phyloP scores from a whole-genome alignment of 1,284 basidiomycete species.

The Ceratobasidium sp. region DNA sequence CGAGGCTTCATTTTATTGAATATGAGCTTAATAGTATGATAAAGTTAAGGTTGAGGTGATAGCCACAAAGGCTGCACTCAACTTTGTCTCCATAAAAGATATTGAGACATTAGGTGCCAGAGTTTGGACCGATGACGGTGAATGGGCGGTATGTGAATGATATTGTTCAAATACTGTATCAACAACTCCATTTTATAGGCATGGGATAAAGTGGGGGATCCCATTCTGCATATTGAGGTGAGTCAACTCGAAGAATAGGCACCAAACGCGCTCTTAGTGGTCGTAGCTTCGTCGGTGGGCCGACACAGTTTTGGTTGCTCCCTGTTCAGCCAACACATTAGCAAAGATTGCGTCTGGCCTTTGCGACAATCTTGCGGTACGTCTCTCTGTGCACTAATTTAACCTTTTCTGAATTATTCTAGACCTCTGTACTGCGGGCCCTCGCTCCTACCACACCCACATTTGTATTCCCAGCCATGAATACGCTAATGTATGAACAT shows the following conservation, averaged over 20 bases:
- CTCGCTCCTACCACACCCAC: slow-evolving; percentile 84
- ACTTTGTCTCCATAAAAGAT: slow-evolving; percentile 76
- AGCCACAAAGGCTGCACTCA: slow-evolving; percentile 80
- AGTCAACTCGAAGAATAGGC: slow-evolving; percentile 25
- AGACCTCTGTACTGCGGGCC: slow-evolving; percentile 93
- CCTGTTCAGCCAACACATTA: slow-evolving; percentile 95
- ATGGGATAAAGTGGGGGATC: slow-evolving; percentile 84
- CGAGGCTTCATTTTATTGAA: slow-evolving; percentile 1
- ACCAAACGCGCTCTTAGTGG: neutral
- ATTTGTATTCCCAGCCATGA: slow-evolving; percentile 97
- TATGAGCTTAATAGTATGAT: slow-evolving; percentile 64
- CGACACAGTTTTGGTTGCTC: slow-evolving; percentile 92
- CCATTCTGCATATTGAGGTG: slow-evolving; percentile 93
- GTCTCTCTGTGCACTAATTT: slow-evolving; percentile 52
- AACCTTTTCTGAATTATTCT: slow-evolving; percentile 21
- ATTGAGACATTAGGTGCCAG: slow-evolving; percentile 68
- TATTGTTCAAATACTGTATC: neutral
- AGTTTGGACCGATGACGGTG: slow-evolving; percentile 92
- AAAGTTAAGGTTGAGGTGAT: slow-evolving; percentile 87
- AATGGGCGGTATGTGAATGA: slow-evolving; percentile 79
- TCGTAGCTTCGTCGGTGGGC: slow-evolving; percentile 88
- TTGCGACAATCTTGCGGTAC: slow-evolving; percentile 91
- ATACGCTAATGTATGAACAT: slow-evolving; percentile 96
- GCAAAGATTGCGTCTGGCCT: slow-evolving; percentile 90
- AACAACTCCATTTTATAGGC: slow-evolving; percentile 54